Evolutionary conservation across 345 rosid genomes (phyloP), one percentile per base, ranked within the genome.

Genomic region (Limnanthes douglasii): DNA sequence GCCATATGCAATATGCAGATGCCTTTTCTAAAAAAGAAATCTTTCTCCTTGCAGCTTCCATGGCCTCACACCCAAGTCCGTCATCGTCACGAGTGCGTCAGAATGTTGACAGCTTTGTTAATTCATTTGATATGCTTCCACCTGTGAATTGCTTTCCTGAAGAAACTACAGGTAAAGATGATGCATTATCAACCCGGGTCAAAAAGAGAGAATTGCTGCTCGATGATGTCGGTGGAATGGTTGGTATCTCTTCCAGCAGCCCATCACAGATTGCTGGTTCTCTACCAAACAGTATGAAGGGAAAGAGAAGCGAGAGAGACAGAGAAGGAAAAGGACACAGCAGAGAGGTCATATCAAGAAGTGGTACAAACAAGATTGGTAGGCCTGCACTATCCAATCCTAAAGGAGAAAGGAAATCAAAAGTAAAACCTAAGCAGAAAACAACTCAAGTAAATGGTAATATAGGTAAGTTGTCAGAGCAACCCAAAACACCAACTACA

Each of bases 241-340:
- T 49, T 39, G 59, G 66, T 48, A 33, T 47, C 29, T 48, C 53
- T 18, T 6, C 72, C 21, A 45, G 37, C 62, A 40, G 45, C 25
- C 59, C 66, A 14, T 54, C 73, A 12, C 73, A 58, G 41, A 48
- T 60, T 20, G 93, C 79, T 46, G 57, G 57, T 56, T 56, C 83
- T 61, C 61, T 84, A 15, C 53, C 70, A 61, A 70, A 74, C 76
- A 78, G 71, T 57, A 61, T 78, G 15, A 90, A 85, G 54, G 94
- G 99, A 51, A 90, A 73, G 64, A 75, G 98, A 58, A 90, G 96
- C 46, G 96, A 90, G 53, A 75, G 98, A 59, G 96, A 84, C 43
- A 80, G 96, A 62, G 96, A 90, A 29, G 94, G 94, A 34, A 90
- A 76, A 55, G 93, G 73, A 53, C 93, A 73, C 21, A 61, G 52